phyloP scores from a whole-genome alignment of 2,329 filamentous ascomycete species.

The Stagonosporopsis vannaccii region DNA sequence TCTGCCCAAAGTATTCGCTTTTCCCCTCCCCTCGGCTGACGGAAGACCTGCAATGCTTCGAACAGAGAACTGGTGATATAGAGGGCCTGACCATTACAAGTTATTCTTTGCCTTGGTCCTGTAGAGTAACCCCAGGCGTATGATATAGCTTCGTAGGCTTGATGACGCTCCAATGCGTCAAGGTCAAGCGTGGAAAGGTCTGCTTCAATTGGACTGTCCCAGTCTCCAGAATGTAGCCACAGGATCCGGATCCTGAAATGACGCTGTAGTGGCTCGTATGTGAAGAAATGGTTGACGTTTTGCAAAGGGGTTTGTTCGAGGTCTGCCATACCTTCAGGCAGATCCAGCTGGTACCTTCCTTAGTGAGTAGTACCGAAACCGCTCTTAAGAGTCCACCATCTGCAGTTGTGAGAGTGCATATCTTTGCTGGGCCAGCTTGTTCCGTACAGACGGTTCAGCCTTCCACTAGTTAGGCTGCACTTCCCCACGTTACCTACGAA shows the following conservation, averaged over 20 bases:
- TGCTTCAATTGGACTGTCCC: neutral
- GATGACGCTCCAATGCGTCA: neutral
- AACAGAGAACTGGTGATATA: neutral
- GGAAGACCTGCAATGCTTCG: neutral
- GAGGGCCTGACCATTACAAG: neutral
- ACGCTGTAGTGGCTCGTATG: neutral
- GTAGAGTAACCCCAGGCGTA: neutral
- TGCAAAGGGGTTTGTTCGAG: neutral
- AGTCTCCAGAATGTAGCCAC: neutral
- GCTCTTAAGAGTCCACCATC: too few relatives aligned
- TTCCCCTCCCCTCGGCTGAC: neutral
- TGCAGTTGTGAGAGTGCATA: too few relatives aligned
- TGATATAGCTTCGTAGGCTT: neutral
- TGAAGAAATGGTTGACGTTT: neutral
- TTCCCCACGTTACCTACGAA: too few relatives aligned
- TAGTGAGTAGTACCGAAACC: too few relatives aligned
- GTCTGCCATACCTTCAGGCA: too few relatives aligned
- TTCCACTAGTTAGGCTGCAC: too few relatives aligned
- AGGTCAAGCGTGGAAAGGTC: neutral
- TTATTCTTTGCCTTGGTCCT: neutral
- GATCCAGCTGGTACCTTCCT: too few relatives aligned
- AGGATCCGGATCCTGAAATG: neutral
- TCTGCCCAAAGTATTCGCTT: neutral
- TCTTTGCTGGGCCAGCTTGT: too few relatives aligned
- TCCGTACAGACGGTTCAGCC: neutral